Base-by-base conservation (phyloP, 805 yeast genomes). In the Lipomyces yamanashiensis region DNA sequence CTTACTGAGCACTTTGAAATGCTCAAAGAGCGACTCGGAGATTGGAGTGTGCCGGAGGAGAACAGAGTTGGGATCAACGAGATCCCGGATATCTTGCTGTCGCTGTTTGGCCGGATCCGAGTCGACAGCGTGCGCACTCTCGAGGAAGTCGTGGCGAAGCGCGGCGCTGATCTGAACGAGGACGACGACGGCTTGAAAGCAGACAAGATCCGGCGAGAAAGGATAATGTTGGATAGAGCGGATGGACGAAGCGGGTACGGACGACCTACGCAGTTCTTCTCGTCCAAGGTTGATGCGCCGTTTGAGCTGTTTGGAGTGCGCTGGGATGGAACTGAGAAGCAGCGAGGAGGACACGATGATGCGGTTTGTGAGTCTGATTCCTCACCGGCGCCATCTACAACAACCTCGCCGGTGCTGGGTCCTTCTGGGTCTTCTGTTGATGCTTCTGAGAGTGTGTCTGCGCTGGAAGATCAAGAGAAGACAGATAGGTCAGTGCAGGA, bases 301-400 rank as follows among this genome's bases (percentile, higher is more conserved):
- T 63, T 63, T 40, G 67, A 63, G 45, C 37, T 63, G 8, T 63
- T 63, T 51, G 67, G 59, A 13, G 59, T 60, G 10, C 36, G 43
- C 17, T 60, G 65, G 65, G 54, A 53, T 33, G 62, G 65, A 5
- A 41, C 33, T 10, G 61, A 56, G 39, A 33, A 17, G 17, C 23
- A 4, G 23, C 39, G 49, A 7, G n/a, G 33, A 23, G n/a, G 57
- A 53, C 9, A 36, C n/a, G 7, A 28, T 28, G 12, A 39, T 5
- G 9, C 45, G 15, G 40, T 19, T 2, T 53, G 57, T 12, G 57
- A 53, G n/a, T 53, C 55, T 12, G 55, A 52, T 13, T 15, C 34
- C 28, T 28, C 28, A 5, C 28, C 28, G 2, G 28, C 5, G 6
- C 4, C 43, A 39, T 48, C 52, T 5, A 34, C 7, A 2, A 23